Percentiles rank a stretch among this genome's conserved stretches.
These are phyloP conservation scores for Vitis amurensis DNA, from an alignment of 164 flowering plant genomes.

Conservation along the genomic window DNA sequence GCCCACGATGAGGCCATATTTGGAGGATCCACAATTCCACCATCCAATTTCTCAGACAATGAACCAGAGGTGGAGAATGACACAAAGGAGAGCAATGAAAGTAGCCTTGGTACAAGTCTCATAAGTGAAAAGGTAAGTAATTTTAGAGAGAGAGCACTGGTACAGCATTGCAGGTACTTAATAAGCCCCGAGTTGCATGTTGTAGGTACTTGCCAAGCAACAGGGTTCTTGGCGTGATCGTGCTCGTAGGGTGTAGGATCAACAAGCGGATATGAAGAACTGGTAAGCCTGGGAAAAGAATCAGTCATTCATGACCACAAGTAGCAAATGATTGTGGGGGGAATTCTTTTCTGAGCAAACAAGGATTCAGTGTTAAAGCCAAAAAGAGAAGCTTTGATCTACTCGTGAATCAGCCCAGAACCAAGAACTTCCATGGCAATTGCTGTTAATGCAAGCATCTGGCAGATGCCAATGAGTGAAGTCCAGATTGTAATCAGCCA, in stretches of 20 bases:
- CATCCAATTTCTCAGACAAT: constrained; percentile 24
- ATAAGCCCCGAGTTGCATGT: background rate
- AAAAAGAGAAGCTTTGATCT: no score
- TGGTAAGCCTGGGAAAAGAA: no score
- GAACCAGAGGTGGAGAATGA: constrained; percentile 31
- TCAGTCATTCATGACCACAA: no score
- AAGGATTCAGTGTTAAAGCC: no score
- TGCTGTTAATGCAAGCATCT: background rate
- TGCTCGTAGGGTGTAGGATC: constrained; percentile 45
- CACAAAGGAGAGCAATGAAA: constrained; percentile 22
- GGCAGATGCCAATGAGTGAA: background rate
- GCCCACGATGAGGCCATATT: constrained; percentile 94
- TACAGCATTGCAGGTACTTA: no score
- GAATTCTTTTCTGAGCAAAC: no score
- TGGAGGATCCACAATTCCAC: constrained; percentile 49
- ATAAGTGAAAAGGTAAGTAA: constrained; percentile 65
- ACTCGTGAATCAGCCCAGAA: no score
- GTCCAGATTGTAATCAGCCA: background rate
- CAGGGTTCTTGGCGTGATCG: constrained; percentile 97
- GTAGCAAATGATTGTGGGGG: no score
- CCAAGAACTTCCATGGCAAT: no score
- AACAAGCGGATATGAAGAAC: background rate
- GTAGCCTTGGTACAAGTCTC: constrained; percentile 32
- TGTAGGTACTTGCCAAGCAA: constrained; percentile 74
- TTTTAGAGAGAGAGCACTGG: background rate